phyloP scores from a whole-genome alignment of 352 stramenopile species.

The Phytophthora chlamydospora region DNA sequence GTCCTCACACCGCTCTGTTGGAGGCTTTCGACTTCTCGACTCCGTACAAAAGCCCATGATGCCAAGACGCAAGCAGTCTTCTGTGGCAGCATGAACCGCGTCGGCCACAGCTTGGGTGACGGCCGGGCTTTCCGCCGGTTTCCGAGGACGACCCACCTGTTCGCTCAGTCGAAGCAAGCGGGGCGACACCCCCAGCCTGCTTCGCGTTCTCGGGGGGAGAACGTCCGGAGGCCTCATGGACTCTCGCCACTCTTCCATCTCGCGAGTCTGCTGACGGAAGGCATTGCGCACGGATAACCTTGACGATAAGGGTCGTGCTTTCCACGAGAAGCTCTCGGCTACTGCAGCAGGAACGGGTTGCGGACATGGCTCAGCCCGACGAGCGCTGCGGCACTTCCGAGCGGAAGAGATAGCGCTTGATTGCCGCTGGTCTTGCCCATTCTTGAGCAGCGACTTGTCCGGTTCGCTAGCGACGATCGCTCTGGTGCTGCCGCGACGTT shows the following conservation, averaged over 20 bases:
- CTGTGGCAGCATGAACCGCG: conserved; percentile 27
- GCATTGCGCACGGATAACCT: conserved; percentile 60
- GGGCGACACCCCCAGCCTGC: conserved; percentile 46
- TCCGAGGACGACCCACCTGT: conserved; percentile 35
- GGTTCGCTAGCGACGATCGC: not conserved
- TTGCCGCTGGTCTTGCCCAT: not conserved
- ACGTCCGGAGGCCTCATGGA: conserved; percentile 25
- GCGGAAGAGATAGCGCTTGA: not conserved
- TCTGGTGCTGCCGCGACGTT: conserved; percentile 5
- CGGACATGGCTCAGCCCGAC: conserved; percentile 14
- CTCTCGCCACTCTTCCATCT: conserved; percentile 41
- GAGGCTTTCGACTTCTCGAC: conserved; percentile 1
- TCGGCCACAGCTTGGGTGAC: conserved; percentile 20
- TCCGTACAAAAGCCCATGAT: conserved; percentile 17
- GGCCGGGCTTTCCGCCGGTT: conserved; percentile 4
- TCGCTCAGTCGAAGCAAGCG: conserved; percentile 47
- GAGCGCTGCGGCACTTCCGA: conserved; percentile 30
- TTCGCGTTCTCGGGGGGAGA: conserved; percentile 20
- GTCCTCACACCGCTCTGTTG: not conserved
- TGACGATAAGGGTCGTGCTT: conserved; percentile 53
- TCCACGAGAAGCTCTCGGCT: conserved; percentile 45
- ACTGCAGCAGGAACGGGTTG: conserved; percentile 13
- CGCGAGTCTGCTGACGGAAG: conserved; percentile 41
- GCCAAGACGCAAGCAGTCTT: conserved; percentile 19
- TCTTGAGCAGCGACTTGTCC: conserved; percentile 7